Evolutionary conservation across 2,329 filamentous ascomycete genomes (phyloP), one percentile per base, ranked within the genome.

Genomic region (Albifimbria verrucaria): DNA sequence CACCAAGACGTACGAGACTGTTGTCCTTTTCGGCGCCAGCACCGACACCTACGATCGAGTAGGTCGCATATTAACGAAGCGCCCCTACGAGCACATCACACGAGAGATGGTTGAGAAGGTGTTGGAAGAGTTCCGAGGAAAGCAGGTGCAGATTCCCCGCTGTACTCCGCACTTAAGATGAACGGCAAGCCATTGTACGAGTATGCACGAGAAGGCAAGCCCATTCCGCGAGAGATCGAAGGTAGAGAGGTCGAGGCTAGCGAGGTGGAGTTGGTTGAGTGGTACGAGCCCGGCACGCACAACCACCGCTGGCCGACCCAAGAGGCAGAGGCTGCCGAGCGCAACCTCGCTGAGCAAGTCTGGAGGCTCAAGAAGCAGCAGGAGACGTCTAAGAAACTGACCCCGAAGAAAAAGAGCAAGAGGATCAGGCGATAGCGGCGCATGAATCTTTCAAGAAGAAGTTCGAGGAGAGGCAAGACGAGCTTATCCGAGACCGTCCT

Each of bases 131-230:
- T 97, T 96, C 70, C 80, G 86, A 39, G 94, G 94, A 17, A 88
- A 88, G 61, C 91, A 91, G 63, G 86, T 89, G 76, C 94, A 99
- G 76, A 86, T 90, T 60, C 94, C 94, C 93, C 93, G 6, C 83
- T 99, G 20, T 99, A 92, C 72, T 96, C 91, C 25, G 94, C 94
- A 10, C 78, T 97, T 56, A 92, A 93, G 70, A 90, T 97, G 70
- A 84, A 97, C 60, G 94, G 94, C 2, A 97, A 97, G 77, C 89
- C 90, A 28, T 79, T 97, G 48, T 99, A 99, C 68, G 92, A 99
- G 72, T 97, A 97, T 71, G 94, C 94, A 20, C 82, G 94, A 48
- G 90, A 92, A 68, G 94, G 94, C 17, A 91, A 88, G 65, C 84
- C 90, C 32, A 87, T 96, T 17, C 94, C 94, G 0, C 79, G 88